These are phyloP conservation scores for Cytospora chrysosperma DNA, from an alignment of 2,329 filamentous ascomycete genomes.

Conservation along the genomic window DNA sequence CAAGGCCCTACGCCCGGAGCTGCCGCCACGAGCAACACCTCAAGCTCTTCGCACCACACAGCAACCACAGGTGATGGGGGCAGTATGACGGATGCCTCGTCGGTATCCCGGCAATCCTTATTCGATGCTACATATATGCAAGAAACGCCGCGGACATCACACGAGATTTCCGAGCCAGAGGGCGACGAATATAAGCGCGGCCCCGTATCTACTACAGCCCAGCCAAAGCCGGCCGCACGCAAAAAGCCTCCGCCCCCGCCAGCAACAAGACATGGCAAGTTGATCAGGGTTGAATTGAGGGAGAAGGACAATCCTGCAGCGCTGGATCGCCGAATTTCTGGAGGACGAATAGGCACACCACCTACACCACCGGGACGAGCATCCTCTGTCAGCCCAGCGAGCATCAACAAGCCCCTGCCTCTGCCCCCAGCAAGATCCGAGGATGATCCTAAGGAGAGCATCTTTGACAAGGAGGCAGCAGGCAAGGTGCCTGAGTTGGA, in stretches of 20 bases:
- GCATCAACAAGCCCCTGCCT: slow-evolving; percentile 64
- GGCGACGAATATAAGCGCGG: slow-evolving; percentile 45
- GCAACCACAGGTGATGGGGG: slow-evolving; percentile 39
- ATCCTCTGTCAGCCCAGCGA: slow-evolving; percentile 39
- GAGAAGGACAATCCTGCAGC: slow-evolving; percentile 30
- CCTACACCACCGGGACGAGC: slow-evolving; percentile 33
- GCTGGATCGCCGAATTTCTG: slow-evolving; percentile 16
- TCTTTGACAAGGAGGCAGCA: slow-evolving; percentile 54
- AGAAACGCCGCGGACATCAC: slow-evolving; percentile 58
- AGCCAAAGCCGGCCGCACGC: slow-evolving; percentile 34
- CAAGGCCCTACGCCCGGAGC: slow-evolving; percentile 42
- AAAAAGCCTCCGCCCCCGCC: slow-evolving; percentile 69
- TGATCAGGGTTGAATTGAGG: slow-evolving; percentile 55
- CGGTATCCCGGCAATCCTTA: slow-evolving; percentile 58
- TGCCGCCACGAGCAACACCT: slow-evolving; percentile 24
- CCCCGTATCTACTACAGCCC: slow-evolving; percentile 30
- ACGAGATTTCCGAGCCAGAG: slow-evolving; percentile 55
- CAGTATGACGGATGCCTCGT: slow-evolving; percentile 58
- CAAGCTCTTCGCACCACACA: slow-evolving; percentile 29
- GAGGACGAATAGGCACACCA: slow-evolving; percentile 25
- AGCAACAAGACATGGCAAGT: slow-evolving; percentile 75
- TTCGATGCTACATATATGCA: slow-evolving; percentile 43
- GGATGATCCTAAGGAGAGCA: slow-evolving; percentile 50
- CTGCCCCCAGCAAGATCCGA: slow-evolving; percentile 47
- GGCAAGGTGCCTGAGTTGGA: slow-evolving; percentile 50